Conservation (phyloP, 768 basidiomycete species). For the Boletus coccyginus region DNA sequence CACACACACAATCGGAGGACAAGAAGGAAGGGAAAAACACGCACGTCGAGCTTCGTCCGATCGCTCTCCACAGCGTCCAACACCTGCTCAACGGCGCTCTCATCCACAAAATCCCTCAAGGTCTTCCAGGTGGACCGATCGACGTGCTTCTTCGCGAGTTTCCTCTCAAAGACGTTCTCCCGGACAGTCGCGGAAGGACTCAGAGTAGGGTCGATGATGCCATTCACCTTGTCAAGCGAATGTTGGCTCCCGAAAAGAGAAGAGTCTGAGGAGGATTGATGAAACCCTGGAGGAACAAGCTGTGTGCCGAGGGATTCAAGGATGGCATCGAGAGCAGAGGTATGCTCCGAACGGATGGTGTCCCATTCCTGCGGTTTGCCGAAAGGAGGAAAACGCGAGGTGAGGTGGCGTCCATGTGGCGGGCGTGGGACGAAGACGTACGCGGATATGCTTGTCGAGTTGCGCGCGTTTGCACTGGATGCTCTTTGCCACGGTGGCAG, state of each 20-base stretch:
- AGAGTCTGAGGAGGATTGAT: constrained; percentile 60
- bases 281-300: constrained; percentile 74
- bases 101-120: constrained; percentile 82
- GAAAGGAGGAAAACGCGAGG: neutral
- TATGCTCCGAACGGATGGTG: constrained; percentile 52
- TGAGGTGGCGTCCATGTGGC: too few species aligned
- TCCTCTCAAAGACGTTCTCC: constrained; percentile 18
- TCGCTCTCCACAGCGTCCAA: constrained; percentile 73
- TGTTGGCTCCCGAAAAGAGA: constrained; percentile 81
- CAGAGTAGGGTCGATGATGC: constrained; percentile 38
- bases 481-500: constrained; percentile 66
- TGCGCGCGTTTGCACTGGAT: constrained; percentile 69
- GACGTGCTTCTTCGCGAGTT: constrained; percentile 17
- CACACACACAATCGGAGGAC: too few species aligned
- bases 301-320: constrained; percentile 73
- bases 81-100: constrained; percentile 74
- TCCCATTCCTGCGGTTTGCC: constrained; percentile 64
- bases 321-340: constrained; percentile 60
- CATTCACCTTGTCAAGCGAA: constrained; percentile 41
- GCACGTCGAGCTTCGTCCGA: constrained; percentile 62
- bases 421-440: constrained; percentile 28
- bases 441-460: constrained; percentile 61
- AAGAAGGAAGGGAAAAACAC: constrained; percentile 20
- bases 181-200: constrained; percentile 33
- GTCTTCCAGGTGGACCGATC: constrained; percentile 76